Base-by-base conservation (phyloP, 306 rosid genomes). In the Cicer cuneatum region DNA sequence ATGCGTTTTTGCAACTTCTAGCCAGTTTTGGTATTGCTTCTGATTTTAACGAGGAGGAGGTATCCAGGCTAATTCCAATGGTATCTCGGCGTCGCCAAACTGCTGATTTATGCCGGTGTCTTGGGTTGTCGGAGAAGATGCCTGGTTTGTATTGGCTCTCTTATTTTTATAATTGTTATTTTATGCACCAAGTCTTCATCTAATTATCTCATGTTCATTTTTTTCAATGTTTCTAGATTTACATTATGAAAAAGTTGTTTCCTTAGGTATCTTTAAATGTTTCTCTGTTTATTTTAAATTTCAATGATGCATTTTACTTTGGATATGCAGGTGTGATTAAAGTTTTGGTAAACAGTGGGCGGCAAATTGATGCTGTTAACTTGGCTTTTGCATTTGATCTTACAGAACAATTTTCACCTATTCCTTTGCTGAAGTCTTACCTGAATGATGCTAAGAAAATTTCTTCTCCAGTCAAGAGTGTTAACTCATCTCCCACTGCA, bases 61-160 rank as follows among this genome's bases (percentile, higher is more conserved):
- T 94, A 45, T 87, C 90, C 75, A 88, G 91, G 90, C 83, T 94
- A 40, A 85, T 94, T 60, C 98, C 98, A 15, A 90, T 90, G 91
- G 97, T 91, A 71, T 94, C 98, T 33, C 91, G 98, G 59, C 97
- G 97, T 72, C 97, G 97, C 74, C 98, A 94, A 84, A 88, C 93
- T 66, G 97, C 98, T 83, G 98, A 94, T 69, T 83, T 94, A 46
- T 94, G 98, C 29, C 96, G 97, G 71, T 86, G 91, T 73, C 97
- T 94, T 79, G 97, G 97, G 73, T 80, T 94, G 76, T 84, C 98
- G 7, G 90, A 90, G 80, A 90, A 89, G 84, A 94, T 94, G 98
- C 91, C 95, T 83, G 98, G 98, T 82, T 81, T 79, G 84, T 68
- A 40, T 68, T 47, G n/a, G 16, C 11, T 40, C 63, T 21, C 58